Base-by-base conservation (phyloP, 148 eudicot species). In the Camellia lanceoleosa region DNA sequence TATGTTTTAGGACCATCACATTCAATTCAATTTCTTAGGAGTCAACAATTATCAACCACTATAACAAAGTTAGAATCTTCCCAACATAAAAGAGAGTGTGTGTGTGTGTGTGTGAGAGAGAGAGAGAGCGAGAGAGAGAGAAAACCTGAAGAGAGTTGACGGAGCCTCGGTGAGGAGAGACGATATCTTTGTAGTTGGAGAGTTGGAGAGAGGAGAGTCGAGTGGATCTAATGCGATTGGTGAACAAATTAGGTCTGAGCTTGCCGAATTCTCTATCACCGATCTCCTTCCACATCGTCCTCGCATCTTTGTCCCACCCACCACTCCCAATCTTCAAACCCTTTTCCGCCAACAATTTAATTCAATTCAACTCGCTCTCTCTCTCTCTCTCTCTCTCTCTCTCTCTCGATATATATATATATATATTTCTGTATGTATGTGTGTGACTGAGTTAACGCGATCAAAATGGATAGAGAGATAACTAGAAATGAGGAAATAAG, bases 101-200 rank as follows among this genome's bases (percentile, higher is more conserved):
- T 19, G 4, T 46, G 14, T 18, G 38, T 4, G 46, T 2, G 15
- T 7, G 46, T 1, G 46, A 0, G 67, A 41, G 70, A 42, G 44
- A 20, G 71, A 8, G 64, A 61, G 60, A 78, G 13, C 0, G 61
- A 60, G 69, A 23, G 47, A 55, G 73, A 14, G 67, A 74, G 61
- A 78, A 30, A 81, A 92, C 99, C 99, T 95, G 97, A 75, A 95
- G 97, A 56, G 99, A 93, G 63, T 95, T 95, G 67, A 95, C 73
- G 80, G 99, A 88, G 51, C 93, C 99, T 16, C 94, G 97, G 77
- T 95, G 99, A 78, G 97, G 87, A 56, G 97, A 95, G 74, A 93
- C 75, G 59, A 95, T 82, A 64, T 95, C 97, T 76, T 93, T 95
- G 87, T 81, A 77, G 80, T 95, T 95, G 51, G 99, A 95, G 75